phyloP scores from a whole-genome alignment of 2,329 filamentous ascomycete species.

The Nemania sp. region DNA sequence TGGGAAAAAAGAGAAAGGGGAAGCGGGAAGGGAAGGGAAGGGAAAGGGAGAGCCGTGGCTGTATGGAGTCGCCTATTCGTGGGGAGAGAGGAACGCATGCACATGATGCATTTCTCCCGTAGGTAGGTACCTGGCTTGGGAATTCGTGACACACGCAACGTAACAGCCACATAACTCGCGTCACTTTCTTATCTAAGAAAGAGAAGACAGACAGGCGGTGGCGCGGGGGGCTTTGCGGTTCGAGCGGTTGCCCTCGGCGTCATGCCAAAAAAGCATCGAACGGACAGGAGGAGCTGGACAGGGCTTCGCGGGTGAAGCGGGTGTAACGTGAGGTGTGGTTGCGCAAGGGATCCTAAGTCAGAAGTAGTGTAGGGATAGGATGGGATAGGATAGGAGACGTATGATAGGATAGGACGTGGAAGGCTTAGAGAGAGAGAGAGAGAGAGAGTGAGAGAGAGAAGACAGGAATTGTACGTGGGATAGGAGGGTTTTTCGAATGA shows the following conservation, averaged over 20 bases:
- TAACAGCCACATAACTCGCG: background rate
- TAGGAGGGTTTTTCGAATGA: background rate
- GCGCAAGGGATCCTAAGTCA: background rate
- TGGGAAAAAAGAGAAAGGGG: no score
- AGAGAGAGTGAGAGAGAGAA: background rate
- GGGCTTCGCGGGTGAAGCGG: background rate
- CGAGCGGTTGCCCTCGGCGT: background rate
- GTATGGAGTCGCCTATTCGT: background rate
- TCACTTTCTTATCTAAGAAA: background rate
- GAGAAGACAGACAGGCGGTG: background rate
- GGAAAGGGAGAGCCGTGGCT: background rate
- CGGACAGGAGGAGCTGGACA: background rate
- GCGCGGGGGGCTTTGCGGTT: background rate
- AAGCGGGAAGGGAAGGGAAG: no score
- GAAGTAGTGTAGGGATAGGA: no score
- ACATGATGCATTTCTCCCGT: background rate
- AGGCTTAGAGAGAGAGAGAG: background rate
- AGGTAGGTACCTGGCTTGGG: background rate
- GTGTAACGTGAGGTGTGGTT: conserved; percentile 2
- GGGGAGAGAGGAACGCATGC: background rate
- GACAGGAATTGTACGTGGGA: background rate
- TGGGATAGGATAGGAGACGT: no score
- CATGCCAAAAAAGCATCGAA: background rate
- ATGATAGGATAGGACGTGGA: background rate
- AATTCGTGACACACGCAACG: background rate